Evolutionary conservation across 179 eudicot species (phyloP), one percentile per base, ranked within the genome.

Genomic region (Silene coronaria): DNA sequence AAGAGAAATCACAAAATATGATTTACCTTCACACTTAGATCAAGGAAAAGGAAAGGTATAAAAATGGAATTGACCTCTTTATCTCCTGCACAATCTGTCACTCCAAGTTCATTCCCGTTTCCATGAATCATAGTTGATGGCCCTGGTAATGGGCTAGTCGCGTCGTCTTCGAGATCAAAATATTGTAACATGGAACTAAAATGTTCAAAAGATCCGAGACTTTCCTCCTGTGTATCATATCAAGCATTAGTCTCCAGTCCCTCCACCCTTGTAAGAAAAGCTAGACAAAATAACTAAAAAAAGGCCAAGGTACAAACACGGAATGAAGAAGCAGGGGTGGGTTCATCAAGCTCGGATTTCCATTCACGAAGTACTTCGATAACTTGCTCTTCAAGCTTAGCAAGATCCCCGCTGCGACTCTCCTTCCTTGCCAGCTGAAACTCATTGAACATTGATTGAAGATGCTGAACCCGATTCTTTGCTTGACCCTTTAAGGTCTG

Each of bases 101-200:
- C 82, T 79, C 81, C 79, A 45, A 58, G 27, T 6, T 60, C 42
- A 63, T 32, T 57, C 26, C 66, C 75, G 55, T 89, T 87, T 46
- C 87, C 91, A 27, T 83, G 86, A 75, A 83, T 90, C 42, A 85
- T 79, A 67, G 42, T 27, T 24, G 77, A 34, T 36, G 68, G 79
- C 17, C 84, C 88, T 70, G 88, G 76, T 77, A 91, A 84, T 46
- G 81, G 77, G 83, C 99, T 95, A 6, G 88, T 92, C 36, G 99
- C 99, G 83, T 95, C 99, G 84, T 95, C 99, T 86, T 89, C 88
- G 75, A 88, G 92, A 30, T 89, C 99, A 78, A 79, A 76, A 23
- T 83, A 82, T 68, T 81, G 85, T 79, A 90, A 80, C 76, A 92
- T 82, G 80, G 88, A 81, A 72, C 78, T 82, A 82, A 95, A 86